Evolutionary conservation across 805 yeast genomes (phyloP), one percentile per base, ranked within the genome.

Genomic region (Candida multigemmis): DNA sequence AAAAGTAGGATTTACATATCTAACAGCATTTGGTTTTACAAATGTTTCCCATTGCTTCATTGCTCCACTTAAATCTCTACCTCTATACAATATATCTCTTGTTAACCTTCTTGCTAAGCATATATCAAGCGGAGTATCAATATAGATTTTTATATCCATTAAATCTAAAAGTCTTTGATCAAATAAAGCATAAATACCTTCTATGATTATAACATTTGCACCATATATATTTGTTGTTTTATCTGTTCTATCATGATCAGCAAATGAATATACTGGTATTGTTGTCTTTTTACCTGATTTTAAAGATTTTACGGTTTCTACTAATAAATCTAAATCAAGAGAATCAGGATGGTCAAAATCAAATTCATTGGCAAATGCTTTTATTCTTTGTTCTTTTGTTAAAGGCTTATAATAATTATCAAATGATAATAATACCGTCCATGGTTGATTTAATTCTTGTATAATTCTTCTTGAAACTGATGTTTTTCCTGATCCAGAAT

Each of bases 291-390:
- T 49, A 5, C 97, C 97, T 13, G 65, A 68, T 46, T 82, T 83
- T 47, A 91, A 56, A 11, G 73, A 65, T 29, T 55, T 52, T 21
- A 91, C 71, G 28, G 80, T 74, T 25, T 71, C 66, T 27, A 68
- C 71, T 16, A 86, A 62, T 22, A 77, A 46, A 37, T 86, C 94
- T 40, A 84, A 52, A 48, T 91, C 97, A 16, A 86, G 53, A 0
- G 95, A 78, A n/a, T 66, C 68, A 0, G 97, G 97, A 11, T 70
- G 65, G 53, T 91, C 98, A 43, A 91, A 83, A 50, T 91, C 96
- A 45, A 66, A 82, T 36, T 84, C 72, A 38, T 78, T 70, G 6
- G 55, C 45, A 46, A 77, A 80, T 0, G 96, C 97, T 27, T 39
- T 43, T 31, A 59, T 41, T 11, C 80, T 62, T 36, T 83, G 72